Conservation (phyloP, 306 rosid genomes). For the Purshia tridentata region DNA sequence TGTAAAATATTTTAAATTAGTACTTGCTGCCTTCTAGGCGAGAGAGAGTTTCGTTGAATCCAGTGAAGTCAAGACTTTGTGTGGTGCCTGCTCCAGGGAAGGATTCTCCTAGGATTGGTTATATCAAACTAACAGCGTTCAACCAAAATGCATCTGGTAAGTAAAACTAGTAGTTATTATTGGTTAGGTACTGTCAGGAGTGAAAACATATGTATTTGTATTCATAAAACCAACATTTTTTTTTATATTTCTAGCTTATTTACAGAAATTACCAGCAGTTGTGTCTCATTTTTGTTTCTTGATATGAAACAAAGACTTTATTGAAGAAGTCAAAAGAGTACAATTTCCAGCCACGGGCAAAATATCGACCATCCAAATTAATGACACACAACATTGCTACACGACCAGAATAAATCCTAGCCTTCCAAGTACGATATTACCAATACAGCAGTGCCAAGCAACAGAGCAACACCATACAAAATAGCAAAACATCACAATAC, state of each 20-base stretch:
- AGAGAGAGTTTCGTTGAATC: slow-evolving; percentile 85
- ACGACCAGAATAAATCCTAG: too few relatives aligned
- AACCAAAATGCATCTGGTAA: slow-evolving; percentile 87
- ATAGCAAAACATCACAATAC: background rate
- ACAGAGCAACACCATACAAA: too few relatives aligned
- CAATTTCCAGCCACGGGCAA: too few relatives aligned
- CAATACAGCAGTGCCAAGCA: too few relatives aligned
- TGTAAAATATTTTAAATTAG: background rate
- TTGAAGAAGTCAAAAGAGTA: too few relatives aligned
- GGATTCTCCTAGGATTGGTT: slow-evolving; percentile 71
- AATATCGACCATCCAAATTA: too few relatives aligned
- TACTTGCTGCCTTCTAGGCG: slow-evolving; percentile 54
- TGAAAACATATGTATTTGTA: background rate
- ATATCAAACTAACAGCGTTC: slow-evolving; percentile 84
- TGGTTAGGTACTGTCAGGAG: background rate
- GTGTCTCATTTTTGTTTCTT: background rate
- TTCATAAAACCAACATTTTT: background rate
- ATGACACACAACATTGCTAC: too few relatives aligned
- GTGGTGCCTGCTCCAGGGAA: slow-evolving; percentile 63
- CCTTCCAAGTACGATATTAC: too few relatives aligned
- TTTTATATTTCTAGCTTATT: background rate
- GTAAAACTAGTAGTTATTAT: slow-evolving; percentile 23
- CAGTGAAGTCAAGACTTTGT: slow-evolving; percentile 89
- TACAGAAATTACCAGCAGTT: background rate
- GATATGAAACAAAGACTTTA: too few relatives aligned